Base-by-base conservation (phyloP, 1,284 basidiomycete genomes). In the Chalciporus sp. region DNA sequence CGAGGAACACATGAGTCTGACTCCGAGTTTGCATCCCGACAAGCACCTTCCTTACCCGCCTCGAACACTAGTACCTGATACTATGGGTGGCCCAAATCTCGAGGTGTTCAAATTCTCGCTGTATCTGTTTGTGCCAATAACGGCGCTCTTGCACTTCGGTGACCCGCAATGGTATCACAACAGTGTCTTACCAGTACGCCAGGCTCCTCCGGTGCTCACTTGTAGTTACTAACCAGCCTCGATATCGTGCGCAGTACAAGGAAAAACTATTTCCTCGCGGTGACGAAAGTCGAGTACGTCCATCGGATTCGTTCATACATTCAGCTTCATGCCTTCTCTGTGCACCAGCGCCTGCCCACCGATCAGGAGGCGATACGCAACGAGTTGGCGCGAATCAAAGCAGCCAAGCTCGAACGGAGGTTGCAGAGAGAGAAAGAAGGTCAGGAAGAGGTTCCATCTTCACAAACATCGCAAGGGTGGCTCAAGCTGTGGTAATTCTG, bases 91-190 rank as follows among this genome's bases (percentile, higher is more conserved):
- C 0, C 61, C 90, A 40, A 91, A 90, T 69, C 84, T 95, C 52
- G 92, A 95, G 72, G 82, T 94, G 17, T 91, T 94, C 83, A 93
- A 92, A 74, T 94, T 94, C 63, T 85, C 84, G 2, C 76, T 94
- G 31, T 96, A 97, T 73, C 84, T 96, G 55, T 93, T 94, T 69
- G 87, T 95, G 59, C 94, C 94, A 1, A 82, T 95, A 49, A 78
- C 83, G 42, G 85, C 92, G 26, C 85, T 96, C 74, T 74, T 94
- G 49, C 90, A 95, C 70, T 95, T 92, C 66, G 93, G 94, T 50
- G 91, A 94, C 70, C 91, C 92, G 5, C 83, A 90, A 37, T 97
- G 93, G 93, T 96, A 95, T 67, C 77, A 81, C 45, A 76, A 79
- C 42, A 79, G 92, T 61, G 93, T 95, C 40, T 72, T 90, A 40